phyloP scores from a whole-genome alignment of 305 asterid genomes.

The Solanum aculeatissimum region DNA sequence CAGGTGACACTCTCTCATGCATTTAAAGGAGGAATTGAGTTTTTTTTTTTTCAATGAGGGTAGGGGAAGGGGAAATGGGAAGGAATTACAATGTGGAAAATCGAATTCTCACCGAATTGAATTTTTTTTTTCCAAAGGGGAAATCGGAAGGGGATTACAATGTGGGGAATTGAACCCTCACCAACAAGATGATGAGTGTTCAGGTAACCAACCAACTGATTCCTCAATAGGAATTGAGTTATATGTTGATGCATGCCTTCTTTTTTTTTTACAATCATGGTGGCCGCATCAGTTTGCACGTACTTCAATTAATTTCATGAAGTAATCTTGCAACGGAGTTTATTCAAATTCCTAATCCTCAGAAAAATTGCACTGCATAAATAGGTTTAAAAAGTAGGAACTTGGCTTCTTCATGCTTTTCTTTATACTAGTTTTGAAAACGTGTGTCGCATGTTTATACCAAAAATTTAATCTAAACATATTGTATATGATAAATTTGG shows the following conservation, averaged over 20 bases:
- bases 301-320: neutral
- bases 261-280: neutral
- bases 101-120: no score
- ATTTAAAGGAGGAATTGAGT: neutral
- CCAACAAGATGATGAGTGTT: no score
- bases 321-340: neutral
- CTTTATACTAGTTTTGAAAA: no score
- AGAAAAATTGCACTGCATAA: neutral
- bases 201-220: no score
- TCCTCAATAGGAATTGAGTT: neutral
- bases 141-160: no score
- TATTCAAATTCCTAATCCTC: neutral
- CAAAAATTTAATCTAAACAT: no score
- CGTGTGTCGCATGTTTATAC: no score
- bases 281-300: neutral
- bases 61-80: no score
- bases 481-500: no score
- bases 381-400: neutral
- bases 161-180: no score
- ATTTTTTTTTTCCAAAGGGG: no score
- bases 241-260: neutral
- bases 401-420: neutral
- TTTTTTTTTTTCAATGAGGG: neutral
- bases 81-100: no score
- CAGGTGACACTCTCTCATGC: neutral